A percentile compares a stretch with the other conserved stretches of the same genome.
Conservation (phyloP, 345 rosid genomes). For the Pistacia vera region DNA sequence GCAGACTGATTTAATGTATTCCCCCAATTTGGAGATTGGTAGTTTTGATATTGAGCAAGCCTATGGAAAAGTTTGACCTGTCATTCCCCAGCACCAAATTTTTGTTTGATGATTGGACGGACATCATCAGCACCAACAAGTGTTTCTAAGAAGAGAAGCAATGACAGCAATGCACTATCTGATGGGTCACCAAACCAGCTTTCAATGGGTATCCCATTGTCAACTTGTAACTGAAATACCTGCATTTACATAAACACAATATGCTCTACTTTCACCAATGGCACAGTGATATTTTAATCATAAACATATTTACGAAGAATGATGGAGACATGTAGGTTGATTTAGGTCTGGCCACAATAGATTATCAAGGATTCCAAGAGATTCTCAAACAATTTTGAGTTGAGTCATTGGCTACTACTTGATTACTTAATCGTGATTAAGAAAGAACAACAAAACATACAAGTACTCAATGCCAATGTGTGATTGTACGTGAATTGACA, state of each 20-base stretch:
- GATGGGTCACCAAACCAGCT: constrained; percentile 30
- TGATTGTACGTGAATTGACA: background rate
- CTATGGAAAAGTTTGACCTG: background rate
- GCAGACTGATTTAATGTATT: background rate
- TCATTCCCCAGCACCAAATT: constrained; percentile 11
- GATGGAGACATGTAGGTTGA: background rate
- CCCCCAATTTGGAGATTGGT: no score
- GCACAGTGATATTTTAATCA: background rate
- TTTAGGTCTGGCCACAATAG: background rate
- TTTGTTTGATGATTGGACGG: constrained; percentile 23
- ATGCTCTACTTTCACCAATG: background rate
- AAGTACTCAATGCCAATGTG: background rate
- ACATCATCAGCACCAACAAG: constrained; percentile 23
- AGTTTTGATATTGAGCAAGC: no score
- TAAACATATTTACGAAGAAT: background rate
- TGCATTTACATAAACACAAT: constrained; percentile 1
- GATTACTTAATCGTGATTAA: background rate
- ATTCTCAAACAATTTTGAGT: background rate
- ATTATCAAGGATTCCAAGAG: background rate
- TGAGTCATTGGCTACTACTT: background rate
- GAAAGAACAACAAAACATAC: background rate
- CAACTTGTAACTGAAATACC: constrained; percentile 24
- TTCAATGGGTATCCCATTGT: constrained; percentile 25
- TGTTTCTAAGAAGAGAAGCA: constrained; percentile 26
- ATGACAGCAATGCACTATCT: constrained; percentile 20